A percentile compares a stretch with the other conserved stretches of the same genome.
phyloP scores from a whole-genome alignment of 768 basidiomycete species.

The Phylloporus sp. region DNA sequence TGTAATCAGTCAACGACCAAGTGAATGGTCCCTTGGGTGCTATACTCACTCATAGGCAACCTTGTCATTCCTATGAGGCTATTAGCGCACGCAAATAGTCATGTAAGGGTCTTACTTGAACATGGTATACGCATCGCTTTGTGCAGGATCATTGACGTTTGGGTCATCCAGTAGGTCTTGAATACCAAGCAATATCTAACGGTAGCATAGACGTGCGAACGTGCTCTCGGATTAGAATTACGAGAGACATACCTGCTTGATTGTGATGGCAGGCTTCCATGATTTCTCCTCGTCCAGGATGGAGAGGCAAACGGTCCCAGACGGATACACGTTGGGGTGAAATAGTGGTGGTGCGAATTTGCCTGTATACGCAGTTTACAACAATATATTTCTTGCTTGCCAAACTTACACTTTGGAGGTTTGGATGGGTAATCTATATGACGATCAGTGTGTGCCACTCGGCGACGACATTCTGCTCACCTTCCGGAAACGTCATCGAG shows the following conservation, averaged over 20 bases:
- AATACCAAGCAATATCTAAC: constrained; percentile 88
- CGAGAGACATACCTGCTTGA: constrained; percentile 77
- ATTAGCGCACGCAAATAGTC: constrained; percentile 8
- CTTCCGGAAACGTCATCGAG: constrained; percentile 94
- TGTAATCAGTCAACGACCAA: constrained; percentile 26
- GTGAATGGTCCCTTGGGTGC: not conserved
- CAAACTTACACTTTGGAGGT: constrained; percentile 78
- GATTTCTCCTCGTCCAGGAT: constrained; percentile 98
- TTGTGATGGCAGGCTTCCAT: constrained; percentile 98
- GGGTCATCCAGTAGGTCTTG: constrained; percentile 95
- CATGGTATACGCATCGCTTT: constrained; percentile 97
- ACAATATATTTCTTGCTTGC: not conserved
- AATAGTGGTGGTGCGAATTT: constrained; percentile 96
- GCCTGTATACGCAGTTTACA: constrained; percentile 45
- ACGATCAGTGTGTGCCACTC: constrained; percentile 7
- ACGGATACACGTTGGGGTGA: constrained; percentile 98
- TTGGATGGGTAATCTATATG: constrained; percentile 86
- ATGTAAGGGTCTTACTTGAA: constrained; percentile 72
- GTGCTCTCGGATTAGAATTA: not conserved
- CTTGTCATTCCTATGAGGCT: constrained; percentile 74
- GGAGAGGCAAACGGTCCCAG: constrained; percentile 95
- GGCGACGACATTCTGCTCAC: constrained; percentile 36
- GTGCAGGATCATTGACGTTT: constrained; percentile 95
- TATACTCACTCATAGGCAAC: constrained; percentile 79
- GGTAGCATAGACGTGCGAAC: not conserved